phyloP scores from a whole-genome alignment of 768 basidiomycete genomes.

The Suillus variegatus region DNA sequence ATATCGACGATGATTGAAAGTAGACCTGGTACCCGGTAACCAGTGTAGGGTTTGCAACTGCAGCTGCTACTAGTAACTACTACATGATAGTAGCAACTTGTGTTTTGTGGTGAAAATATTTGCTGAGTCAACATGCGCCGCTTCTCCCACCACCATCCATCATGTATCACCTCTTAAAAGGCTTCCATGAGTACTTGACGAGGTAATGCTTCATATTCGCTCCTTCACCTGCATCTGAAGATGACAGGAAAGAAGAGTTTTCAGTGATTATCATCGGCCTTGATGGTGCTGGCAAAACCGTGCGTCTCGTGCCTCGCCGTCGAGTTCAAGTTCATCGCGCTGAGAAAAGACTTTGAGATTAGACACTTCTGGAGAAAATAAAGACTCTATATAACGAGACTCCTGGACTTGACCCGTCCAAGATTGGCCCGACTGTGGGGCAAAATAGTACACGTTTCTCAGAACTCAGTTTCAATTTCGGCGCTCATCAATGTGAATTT shows the following conservation, averaged over 20 bases:
- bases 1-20: neutral
- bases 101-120: neutral
- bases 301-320: conserved; percentile 29
- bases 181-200: conserved; percentile 87
- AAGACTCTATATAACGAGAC: conserved; percentile 89
- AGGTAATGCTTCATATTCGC: conserved; percentile 44
- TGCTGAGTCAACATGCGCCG: neutral
- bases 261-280: conserved; percentile 94
- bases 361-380: conserved; percentile 91
- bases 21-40: neutral
- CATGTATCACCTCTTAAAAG: conserved; percentile 96
- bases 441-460: conserved; percentile 79
- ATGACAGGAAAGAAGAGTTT: conserved; percentile 79
- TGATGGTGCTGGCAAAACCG: conserved; percentile 92
- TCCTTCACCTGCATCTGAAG: conserved; percentile 10
- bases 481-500: neutral
- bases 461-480: neutral
- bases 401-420: conserved; percentile 87
- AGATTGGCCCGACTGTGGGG: conserved; percentile 95
- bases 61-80: too few species aligned
- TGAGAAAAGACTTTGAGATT: neutral
- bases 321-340: conserved; percentile 7
- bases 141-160: conserved; percentile 41
- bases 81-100: too few species aligned
- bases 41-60: neutral